These are phyloP conservation scores for Juglanconis oblonga DNA, from an alignment of 2,329 filamentous ascomycete genomes.

Conservation along the genomic window DNA sequence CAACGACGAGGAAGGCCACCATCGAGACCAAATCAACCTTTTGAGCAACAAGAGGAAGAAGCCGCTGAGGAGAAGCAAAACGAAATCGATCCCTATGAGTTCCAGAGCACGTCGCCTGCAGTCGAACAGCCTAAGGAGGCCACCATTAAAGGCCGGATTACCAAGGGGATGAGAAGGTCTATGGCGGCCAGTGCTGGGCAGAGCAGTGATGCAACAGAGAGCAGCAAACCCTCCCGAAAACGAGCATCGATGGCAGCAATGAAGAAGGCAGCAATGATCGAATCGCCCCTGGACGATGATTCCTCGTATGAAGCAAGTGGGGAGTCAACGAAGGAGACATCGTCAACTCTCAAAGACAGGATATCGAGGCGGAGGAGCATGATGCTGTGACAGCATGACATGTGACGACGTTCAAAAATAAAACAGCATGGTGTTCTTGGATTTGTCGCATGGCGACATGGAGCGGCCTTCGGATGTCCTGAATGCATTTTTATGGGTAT, in stretches of 20 bases:
- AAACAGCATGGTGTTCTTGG: conserved; percentile 3
- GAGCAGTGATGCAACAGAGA: conserved; percentile 19
- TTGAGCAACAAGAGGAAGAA: conserved; percentile 2
- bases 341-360: conserved; percentile 25
- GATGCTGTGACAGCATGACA: conserved; percentile 47
- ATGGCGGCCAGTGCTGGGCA: conserved; percentile 22
- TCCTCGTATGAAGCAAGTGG: conserved; percentile 24
- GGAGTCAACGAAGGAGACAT: conserved; percentile 24
- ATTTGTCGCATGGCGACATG: neutral
- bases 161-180: conserved; percentile 27
- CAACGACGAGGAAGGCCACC: conserved; percentile 42
- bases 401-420: neutral
- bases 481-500: neutral
- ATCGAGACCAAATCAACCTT: conserved; percentile 19
- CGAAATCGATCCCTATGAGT: conserved; percentile 51
- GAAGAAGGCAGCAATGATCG: conserved; percentile 29
- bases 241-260: conserved; percentile 40
- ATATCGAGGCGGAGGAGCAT: conserved; percentile 53
- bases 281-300: conserved; percentile 30
- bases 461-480: neutral
- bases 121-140: conserved; percentile 18
- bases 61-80: neutral
- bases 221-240: conserved; percentile 31
- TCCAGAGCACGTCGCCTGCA: conserved; percentile 45
- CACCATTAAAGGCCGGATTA: conserved; percentile 24